Base-by-base conservation (phyloP, 176 grass and related monocot genomes). In the Juncus effusus region DNA sequence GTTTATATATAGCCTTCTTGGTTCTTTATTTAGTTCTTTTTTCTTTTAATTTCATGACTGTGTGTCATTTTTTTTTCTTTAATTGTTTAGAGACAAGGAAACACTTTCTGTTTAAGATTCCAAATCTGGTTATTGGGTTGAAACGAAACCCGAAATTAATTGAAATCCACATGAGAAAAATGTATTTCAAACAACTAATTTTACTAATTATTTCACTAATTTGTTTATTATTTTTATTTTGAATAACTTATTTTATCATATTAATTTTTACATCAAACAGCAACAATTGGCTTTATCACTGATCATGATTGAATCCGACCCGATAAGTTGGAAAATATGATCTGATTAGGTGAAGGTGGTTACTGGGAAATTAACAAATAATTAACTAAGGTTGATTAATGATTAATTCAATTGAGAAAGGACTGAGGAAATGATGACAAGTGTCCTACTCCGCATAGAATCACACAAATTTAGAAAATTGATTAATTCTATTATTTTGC, bases 1-100 rank as follows among this genome's bases (percentile, higher is more conserved):
- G 63, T 50, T 70, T 55, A 78, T 83, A 79, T 83, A 83, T 79
- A 86, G 68, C 44, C 67, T 1, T 47, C 9, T 47, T 47, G 9
- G 44, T 47, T 47, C 9, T 47, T 47, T 6, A 9, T 47, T 47
- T 6, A 47, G 4, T 47, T 9, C 4, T 47, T 47, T 9, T 47
- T 47, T 5, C 9, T 14, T 12, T 16, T 57, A 13, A 16, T 57
- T 13, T 57, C 14, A 57, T 57, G 54, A 11, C 0, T 57, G 11
- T 13, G 54, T 16, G 54, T 57, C 13, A 4, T 13, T 12, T 4
- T 57, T 4, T 57, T 57, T 57, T 57, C 5, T 57, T 57, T 57
- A 13, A 11, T 57, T 54, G 65, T 41, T 14, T 8, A 44, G 54
- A 16, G 54, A 59, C 53, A 59, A 44, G 11, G 38, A 44, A 40